Base-by-base conservation (phyloP, 345 rosid genomes). In the Eutrema japonicum region DNA sequence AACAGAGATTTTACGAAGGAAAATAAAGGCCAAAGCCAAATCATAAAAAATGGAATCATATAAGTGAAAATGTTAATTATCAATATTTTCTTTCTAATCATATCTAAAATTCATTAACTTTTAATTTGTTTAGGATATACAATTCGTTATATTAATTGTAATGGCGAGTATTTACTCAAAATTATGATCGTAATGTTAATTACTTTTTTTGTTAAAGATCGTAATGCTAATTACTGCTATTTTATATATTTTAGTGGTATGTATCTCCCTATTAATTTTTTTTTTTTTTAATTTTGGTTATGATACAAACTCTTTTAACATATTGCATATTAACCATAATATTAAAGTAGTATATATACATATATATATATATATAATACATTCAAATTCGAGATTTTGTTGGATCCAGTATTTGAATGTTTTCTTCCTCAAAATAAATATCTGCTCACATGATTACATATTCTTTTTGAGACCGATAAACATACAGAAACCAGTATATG, bases 1-100 rank as follows among this genome's bases (percentile, higher is more conserved):
- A 75, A 43, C 32, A 67, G 43, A 50, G 43, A 18, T 53, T 63
- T 22, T 7, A 2, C 42, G 10, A 51, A 12, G 12, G 22, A 14
- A 70, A 54, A 55, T 10, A 14, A 61, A 62, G 61, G 42, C 53
- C 60, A 71, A 27, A 48, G 6, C 45, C 62, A 27, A 35, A 35
- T 22, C 26, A 37, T 5, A 65, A 38, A 47, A 72, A n/a, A 48
- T 2, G 1, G 13, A 48, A 8, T 11, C 12, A n/a, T 50, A 40
- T 26, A 30, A 38, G 41, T 60, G n/a, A 30, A 60, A 42, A 7
- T 60, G 48, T 37, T n/a, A n/a, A n/a, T n/a, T 57, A n/a, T 46
- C 6, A 2, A 45, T 22, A 18, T 33, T 32, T 12, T 69, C 26
- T 38, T 66, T 9, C 29, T 52, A 13, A 67, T 29, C 51, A 14